Percentiles rank a stretch among this genome's conserved stretches.
These are phyloP conservation scores for Paecilomyces niveus DNA, from an alignment of 2,329 filamentous ascomycete species.

Conservation along the genomic window DNA sequence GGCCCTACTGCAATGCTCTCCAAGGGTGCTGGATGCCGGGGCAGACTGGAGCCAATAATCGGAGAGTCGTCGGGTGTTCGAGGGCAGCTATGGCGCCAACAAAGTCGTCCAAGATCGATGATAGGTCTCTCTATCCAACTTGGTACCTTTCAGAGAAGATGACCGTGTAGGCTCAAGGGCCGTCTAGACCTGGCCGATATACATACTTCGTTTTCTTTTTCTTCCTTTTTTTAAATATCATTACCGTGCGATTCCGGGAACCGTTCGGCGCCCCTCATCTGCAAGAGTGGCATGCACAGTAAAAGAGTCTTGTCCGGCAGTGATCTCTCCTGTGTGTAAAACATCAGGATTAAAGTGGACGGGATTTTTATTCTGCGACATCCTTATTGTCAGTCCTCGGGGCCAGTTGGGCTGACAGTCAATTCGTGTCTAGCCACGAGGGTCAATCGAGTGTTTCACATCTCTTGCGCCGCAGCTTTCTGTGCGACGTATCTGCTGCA, in stretches of 20 bases:
- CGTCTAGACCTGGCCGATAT: background rate
- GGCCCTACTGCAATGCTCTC: background rate
- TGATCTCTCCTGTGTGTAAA: background rate
- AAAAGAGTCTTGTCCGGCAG: background rate
- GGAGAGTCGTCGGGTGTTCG: background rate
- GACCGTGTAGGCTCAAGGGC: background rate
- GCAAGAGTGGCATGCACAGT: background rate
- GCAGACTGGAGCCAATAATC: background rate
- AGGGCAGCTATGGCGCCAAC: constrained; percentile 1
- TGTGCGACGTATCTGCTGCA: constrained; percentile 1
- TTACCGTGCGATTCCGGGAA: background rate
- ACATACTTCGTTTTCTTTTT: background rate
- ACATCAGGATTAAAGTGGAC: background rate
- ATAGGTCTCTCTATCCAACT: background rate
- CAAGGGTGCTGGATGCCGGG: background rate
- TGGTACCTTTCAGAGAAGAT: background rate
- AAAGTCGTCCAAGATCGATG: background rate
- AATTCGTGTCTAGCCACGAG: constrained; percentile 1
- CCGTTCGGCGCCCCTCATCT: background rate
- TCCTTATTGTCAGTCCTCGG: constrained; percentile 1
- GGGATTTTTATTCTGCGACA: background rate
- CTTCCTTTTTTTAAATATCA: background rate
- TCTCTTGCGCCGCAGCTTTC: background rate
- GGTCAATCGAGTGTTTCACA: constrained; percentile 1
- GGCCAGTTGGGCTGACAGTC: background rate